Evolutionary conservation across 495 filamentous ascomycete genomes (phyloP).

Genomic region (Massariosphaeria phaeospora): DNA sequence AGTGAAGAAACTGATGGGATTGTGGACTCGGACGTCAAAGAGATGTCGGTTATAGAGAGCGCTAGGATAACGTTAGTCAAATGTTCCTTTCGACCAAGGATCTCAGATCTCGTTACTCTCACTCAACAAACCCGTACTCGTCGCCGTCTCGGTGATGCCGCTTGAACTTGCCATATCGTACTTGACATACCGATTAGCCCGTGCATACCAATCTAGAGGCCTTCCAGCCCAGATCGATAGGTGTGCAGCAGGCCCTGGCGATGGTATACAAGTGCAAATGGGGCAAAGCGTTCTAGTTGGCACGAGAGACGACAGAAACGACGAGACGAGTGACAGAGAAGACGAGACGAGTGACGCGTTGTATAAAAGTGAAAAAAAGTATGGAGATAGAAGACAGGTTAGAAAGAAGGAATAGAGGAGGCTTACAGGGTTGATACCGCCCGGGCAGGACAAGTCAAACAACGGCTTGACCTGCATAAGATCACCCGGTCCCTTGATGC

Average conservation of each 20-base stretch:
- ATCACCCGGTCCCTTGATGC: constrained; percentile 49
- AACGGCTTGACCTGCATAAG: constrained; percentile 40
- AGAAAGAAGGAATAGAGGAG: constrained; percentile 1
- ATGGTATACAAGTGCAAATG: constrained; percentile 4
- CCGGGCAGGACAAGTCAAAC: constrained; percentile 37
- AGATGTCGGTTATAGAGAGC: neutral
- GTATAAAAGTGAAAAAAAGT: constrained; percentile 14
- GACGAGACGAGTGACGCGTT: constrained; percentile 6
- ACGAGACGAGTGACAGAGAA: constrained; percentile 1
- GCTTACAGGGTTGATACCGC: constrained; percentile 3
- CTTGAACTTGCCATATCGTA: neutral
- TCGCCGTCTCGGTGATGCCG: neutral
- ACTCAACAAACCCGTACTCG: constrained; percentile 2
- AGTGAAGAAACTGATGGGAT: neutral
- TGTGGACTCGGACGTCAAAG: neutral
- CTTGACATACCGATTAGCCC: constrained; percentile 19
- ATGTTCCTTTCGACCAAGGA: no score
- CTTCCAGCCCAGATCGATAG: constrained; percentile 2
- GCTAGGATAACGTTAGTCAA: neutral
- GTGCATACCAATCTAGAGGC: constrained; percentile 3
- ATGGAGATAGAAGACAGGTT: constrained; percentile 5
- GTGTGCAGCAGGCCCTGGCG: neutral
- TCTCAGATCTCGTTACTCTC: constrained; percentile 4
- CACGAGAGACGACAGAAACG: neutral
- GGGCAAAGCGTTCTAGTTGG: neutral